Evolutionary conservation across 306 rosid species (phyloP).

Genomic region (Citrullus colocynthis): DNA sequence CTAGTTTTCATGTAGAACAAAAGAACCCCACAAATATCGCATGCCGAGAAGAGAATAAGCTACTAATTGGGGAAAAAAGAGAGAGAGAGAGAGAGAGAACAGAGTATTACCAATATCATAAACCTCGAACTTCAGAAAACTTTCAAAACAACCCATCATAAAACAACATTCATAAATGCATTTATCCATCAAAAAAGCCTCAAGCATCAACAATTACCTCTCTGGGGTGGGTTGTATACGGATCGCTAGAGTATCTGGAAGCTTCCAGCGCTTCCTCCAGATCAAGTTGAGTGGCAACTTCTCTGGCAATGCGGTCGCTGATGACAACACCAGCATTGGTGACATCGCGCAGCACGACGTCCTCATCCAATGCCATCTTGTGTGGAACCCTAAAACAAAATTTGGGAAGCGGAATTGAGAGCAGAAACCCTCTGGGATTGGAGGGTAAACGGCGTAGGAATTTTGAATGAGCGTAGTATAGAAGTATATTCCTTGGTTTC

Average conservation of each 20-base stretch:
- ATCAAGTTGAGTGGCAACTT: constrained; percentile 73
- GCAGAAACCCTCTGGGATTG: not conserved
- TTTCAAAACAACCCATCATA: not conserved
- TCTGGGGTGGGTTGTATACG: constrained; percentile 75
- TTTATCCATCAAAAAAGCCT: not conserved
- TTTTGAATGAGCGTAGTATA: not conserved
- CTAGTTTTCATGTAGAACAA: not conserved
- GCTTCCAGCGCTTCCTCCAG: constrained; percentile 94
- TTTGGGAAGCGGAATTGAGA: not conserved
- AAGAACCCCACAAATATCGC: not conserved
- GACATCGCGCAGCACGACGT: constrained; percentile 68
- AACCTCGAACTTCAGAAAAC: not conserved
- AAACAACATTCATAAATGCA: not conserved
- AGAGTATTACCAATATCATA: not conserved
- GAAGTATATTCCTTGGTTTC: not conserved
- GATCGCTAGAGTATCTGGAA: constrained; percentile 80
- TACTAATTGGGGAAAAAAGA: not conserved
- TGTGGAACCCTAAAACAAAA: constrained; percentile 14
- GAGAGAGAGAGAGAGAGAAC: not conserved
- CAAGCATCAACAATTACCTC: constrained; percentile 36
- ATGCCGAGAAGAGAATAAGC: not conserved
- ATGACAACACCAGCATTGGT: constrained; percentile 67
- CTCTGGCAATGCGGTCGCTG: constrained; percentile 81
- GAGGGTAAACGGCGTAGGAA: not conserved
- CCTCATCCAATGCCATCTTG: constrained; percentile 73